Percentiles rank a stretch among this genome's conserved stretches.
Conservation (phyloP, 208 protist species). For the Leishmania mexicana region DNA sequence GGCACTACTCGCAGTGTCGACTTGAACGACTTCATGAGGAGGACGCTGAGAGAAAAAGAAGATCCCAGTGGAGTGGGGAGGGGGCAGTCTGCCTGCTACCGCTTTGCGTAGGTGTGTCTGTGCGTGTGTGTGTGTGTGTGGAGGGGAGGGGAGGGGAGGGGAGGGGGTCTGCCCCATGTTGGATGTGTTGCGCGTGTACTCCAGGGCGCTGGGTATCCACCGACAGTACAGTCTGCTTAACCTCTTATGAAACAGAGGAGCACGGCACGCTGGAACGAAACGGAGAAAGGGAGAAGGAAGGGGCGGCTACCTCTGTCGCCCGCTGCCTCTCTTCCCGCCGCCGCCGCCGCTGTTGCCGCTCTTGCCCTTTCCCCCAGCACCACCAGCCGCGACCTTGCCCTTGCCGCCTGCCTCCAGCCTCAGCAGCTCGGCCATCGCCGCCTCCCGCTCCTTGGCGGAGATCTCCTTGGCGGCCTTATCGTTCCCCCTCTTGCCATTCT, state of each 20-base stretch:
- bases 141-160: neutral
- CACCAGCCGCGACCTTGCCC: slow-evolving; percentile 34
- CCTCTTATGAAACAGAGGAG: neutral
- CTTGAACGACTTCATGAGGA: neutral
- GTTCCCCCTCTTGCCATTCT: slow-evolving; percentile 34
- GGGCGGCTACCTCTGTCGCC: neutral
- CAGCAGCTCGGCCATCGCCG: slow-evolving; percentile 60
- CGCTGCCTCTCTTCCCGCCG: neutral
- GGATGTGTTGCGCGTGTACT: neutral
- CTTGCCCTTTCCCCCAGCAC: slow-evolving; percentile 22
- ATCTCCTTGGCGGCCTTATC: slow-evolving; percentile 19
- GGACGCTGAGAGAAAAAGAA: neutral
- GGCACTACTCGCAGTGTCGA: neutral
- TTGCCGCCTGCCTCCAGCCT: slow-evolving; percentile 44
- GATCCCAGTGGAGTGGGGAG: neutral
- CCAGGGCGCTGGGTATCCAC: neutral
- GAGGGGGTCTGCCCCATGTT: neutral
- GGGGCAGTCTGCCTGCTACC: neutral
- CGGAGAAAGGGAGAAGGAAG: neutral
- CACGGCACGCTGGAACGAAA: neutral
- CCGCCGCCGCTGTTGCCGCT: slow-evolving; percentile 20
- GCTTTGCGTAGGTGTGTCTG: neutral
- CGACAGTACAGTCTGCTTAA: neutral
- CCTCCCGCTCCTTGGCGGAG: slow-evolving; percentile 39
- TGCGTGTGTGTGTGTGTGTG: neutral